Evolutionary conservation across 176 grass and related monocot genomes (phyloP).

Genomic region (Typha latifolia): DNA sequence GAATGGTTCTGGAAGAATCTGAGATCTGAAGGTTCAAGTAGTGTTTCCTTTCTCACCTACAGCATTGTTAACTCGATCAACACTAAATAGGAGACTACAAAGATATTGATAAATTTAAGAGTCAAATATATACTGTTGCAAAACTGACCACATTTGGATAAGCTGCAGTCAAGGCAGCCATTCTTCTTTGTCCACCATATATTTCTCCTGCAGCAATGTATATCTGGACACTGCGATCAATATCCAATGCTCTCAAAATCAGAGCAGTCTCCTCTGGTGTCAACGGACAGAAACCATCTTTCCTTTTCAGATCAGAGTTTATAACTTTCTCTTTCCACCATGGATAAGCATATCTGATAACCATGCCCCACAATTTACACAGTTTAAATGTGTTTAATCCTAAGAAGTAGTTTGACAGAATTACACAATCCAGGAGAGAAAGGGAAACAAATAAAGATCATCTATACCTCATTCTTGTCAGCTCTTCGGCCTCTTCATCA

Average conservation of each 20-base stretch:
- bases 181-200: slow-evolving; percentile 82
- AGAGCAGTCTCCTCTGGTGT: slow-evolving; percentile 89
- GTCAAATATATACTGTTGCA: neutral
- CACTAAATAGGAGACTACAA: slow-evolving; percentile 10
- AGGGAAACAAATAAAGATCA: neutral
- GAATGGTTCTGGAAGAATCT: slow-evolving; percentile 87
- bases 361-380: neutral
- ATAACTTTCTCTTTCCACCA: slow-evolving; percentile 99
- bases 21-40: slow-evolving; percentile 47
- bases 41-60: slow-evolving; percentile 83
- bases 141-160: slow-evolving; percentile 82
- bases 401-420: neutral
- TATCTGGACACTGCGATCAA: slow-evolving; percentile 59
- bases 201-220: slow-evolving; percentile 96
- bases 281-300: slow-evolving; percentile 76
- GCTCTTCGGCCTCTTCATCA: slow-evolving; percentile 53
- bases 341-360: slow-evolving; percentile 84
- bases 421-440: neutral
- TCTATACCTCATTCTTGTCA: slow-evolving; percentile 82
- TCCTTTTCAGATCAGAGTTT: slow-evolving; percentile 60
- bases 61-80: slow-evolving; percentile 7
- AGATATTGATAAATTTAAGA: neutral
- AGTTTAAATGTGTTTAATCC: neutral
- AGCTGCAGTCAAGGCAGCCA: slow-evolving; percentile 52
- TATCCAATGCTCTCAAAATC: slow-evolving; percentile 58